Evolutionary conservation across 2,329 filamentous ascomycete genomes (phyloP), one percentile per base, ranked within the genome.

Genomic region (Remersonia thermophila): DNA sequence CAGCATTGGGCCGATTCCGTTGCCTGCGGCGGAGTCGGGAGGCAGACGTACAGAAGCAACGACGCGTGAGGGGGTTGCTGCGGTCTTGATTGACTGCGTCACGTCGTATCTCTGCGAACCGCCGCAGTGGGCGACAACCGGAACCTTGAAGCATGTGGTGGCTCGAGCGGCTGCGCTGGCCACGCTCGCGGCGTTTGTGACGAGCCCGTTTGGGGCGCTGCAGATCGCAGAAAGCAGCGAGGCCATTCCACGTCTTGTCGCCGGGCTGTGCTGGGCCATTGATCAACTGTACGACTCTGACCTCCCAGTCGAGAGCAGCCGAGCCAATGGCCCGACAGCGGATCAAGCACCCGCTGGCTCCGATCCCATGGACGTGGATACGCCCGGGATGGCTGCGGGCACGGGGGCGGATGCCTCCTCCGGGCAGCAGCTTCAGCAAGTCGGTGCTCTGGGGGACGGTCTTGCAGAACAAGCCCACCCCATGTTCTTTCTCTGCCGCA

Each of bases 191-290:
- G 62, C 69, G 2, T 78, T 86, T 52, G 70, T 73, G 2, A 60
- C 65, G 5, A 72, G 72, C n/a, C 58, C 67, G 0, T 73, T 81
- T 48, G 80, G 80, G 7, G 69, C 71, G 2, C 54, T 65, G 16
- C 71, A 81, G 31, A 67, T 95, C 7, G 80, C 80, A 0, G 60
- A 63, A 4, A 81, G 91, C 54, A 69, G 71, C 3, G 72, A 70
- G 28, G 76, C 77, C 10, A 73, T 93, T 12, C 84, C 83, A 1
- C 73, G 83, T 3, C 61, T 94, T 0, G 77, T 93, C 17, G 72
- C 76, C 17, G 74, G 81, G 3, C 54, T 74, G 11, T 64, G 61
- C 34, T 60, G 57, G 30, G 73, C 87, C 35, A 78, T 91, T 40
- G 80, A 85, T 44, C 75, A 81, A 45, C 60, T 95, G 14, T 82